Percentiles rank a stretch among this genome's conserved stretches.
Conservation (phyloP, 345 rosid species). For the Populus simonii region DNA sequence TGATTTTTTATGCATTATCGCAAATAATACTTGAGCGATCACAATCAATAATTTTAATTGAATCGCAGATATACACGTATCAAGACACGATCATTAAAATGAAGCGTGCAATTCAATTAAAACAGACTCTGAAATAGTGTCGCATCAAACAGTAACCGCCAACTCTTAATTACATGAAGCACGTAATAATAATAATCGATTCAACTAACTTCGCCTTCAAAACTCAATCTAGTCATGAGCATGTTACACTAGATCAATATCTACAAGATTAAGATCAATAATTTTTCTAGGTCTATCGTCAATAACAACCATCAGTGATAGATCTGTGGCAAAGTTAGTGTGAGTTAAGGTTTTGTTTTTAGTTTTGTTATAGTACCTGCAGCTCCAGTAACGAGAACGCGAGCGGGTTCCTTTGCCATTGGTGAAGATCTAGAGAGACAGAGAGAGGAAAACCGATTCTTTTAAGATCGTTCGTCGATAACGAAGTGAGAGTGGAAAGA, state of each 20-base stretch:
- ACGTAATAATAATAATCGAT: neutral
- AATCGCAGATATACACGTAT: slow-evolving; percentile 1
- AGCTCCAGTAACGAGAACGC: slow-evolving; percentile 98
- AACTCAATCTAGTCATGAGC: neutral
- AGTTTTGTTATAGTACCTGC: slow-evolving; percentile 54
- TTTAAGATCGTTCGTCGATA: neutral
- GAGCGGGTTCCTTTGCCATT: slow-evolving; percentile 93
- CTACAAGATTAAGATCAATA: neutral
- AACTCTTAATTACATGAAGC: neutral
- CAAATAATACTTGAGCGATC: neutral
- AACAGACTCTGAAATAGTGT: neutral
- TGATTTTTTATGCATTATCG: too few relatives aligned
- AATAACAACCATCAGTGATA: neutral
- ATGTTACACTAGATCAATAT: slow-evolving; percentile 1
- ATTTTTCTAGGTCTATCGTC: neutral
- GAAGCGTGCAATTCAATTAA: neutral
- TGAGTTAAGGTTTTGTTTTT: neutral
- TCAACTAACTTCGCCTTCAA: neutral
- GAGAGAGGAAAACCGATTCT: too few relatives aligned
- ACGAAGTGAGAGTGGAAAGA: neutral
- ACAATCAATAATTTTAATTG: neutral
- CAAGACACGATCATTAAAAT: neutral
- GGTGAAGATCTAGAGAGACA: slow-evolving; percentile 20
- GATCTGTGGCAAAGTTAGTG: neutral
- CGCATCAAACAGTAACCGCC: neutral